Evolutionary conservation across 2,329 filamentous ascomycete genomes (phyloP).

Genomic region (Fusarium coffeatum): DNA sequence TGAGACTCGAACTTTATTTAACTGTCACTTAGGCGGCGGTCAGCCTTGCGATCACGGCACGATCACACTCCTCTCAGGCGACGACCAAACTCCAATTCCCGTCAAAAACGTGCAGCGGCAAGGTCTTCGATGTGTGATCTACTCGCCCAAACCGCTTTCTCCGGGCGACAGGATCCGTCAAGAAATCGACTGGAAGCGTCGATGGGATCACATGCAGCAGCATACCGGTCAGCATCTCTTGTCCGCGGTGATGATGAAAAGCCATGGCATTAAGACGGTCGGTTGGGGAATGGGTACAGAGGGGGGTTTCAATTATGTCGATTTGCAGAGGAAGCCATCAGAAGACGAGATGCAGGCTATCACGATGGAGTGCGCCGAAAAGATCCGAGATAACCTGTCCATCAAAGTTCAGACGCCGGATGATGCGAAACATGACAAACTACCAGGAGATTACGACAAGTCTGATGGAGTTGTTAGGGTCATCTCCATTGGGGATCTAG

Average conservation of each 20-base stretch:
- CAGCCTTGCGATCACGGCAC: conserved; percentile 49
- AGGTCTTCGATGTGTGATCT: conserved; percentile 44
- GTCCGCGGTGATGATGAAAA: conserved; percentile 47
- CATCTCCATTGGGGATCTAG: conserved; percentile 47
- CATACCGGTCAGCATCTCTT: conserved; percentile 51
- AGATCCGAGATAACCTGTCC: conserved; percentile 41
- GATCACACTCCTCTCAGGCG: conserved; percentile 21
- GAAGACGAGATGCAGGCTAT: conserved; percentile 42
- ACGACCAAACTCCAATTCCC: conserved; percentile 26
- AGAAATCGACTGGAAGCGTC: conserved; percentile 45
- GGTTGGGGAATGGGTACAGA: conserved; percentile 49
- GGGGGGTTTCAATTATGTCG: conserved; percentile 49
- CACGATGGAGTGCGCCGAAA: conserved; percentile 43
- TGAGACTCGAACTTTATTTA: accelerated
- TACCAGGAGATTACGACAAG: conserved; percentile 49
- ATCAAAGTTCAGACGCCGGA: conserved; percentile 45
- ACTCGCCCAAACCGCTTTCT: conserved; percentile 33
- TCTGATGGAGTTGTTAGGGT: conserved; percentile 47
- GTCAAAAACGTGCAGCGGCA: conserved; percentile 46
- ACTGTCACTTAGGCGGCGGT: conserved; percentile 44
- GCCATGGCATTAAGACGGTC: conserved; percentile 41
- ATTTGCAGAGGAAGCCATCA: conserved; percentile 45
- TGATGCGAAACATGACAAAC: conserved; percentile 38
- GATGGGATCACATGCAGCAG: conserved; percentile 53
- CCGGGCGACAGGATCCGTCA: conserved; percentile 43